phyloP scores from a whole-genome alignment of 106 monocot species.

The Platanthera zijinensis region DNA sequence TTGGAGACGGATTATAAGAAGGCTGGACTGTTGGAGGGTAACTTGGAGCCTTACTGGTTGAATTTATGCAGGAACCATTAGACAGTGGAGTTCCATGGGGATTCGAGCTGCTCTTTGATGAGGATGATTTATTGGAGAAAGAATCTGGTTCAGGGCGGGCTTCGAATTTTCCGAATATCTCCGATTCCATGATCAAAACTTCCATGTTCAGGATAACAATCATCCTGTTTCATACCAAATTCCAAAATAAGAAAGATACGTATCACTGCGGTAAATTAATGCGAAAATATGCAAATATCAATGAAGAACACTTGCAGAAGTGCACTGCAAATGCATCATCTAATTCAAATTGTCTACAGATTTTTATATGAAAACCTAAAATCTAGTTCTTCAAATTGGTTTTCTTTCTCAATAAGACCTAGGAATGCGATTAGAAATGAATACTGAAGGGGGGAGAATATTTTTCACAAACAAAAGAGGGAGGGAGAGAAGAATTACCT shows the following conservation, averaged over 20 bases:
- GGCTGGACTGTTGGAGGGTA: constrained; percentile 66
- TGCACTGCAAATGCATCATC: neutral
- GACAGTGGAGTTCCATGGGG: neutral
- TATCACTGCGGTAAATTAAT: neutral
- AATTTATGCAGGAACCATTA: constrained; percentile 19
- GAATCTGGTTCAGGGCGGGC: constrained; percentile 14
- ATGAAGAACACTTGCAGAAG: neutral
- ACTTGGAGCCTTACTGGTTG: constrained; percentile 16
- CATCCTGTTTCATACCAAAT: constrained; percentile 37
- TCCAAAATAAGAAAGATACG: neutral
- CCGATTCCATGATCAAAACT: constrained; percentile 39
- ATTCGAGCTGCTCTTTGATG: constrained; percentile 8
- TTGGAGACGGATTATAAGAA: constrained; percentile 80
- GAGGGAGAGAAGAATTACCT: constrained; percentile 25
- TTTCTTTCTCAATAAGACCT: neutral
- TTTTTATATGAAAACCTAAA: neutral
- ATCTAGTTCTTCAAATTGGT: neutral
- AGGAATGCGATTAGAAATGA: too few relatives aligned
- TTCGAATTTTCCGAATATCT: constrained; percentile 46
- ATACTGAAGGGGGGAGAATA: too few relatives aligned
- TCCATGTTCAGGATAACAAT: constrained; percentile 92
- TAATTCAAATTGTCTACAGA: neutral
- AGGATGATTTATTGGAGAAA: constrained; percentile 8
- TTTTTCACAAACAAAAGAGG: too few relatives aligned
- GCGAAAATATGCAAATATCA: too few relatives aligned